phyloP scores from a whole-genome alignment of 495 filamentous ascomycete genomes.

The Coniosporium apollinis region DNA sequence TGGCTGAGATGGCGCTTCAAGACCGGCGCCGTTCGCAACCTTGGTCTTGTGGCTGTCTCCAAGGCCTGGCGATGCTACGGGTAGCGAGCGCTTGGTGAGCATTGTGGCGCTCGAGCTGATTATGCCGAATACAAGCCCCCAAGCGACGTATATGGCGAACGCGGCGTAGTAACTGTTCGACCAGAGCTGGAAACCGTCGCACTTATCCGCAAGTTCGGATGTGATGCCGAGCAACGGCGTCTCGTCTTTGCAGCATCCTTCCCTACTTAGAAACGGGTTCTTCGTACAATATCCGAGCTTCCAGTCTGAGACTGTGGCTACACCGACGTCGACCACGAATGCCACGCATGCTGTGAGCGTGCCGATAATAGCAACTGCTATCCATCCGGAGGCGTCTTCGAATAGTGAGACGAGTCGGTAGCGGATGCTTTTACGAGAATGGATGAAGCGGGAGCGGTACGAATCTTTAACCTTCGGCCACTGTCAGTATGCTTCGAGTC shows the following conservation, averaged over 20 bases:
- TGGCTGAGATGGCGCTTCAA: slow-evolving; percentile 5
- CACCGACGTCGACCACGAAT: slow-evolving; percentile 35
- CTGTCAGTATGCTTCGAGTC: neutral
- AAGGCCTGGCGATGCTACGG: slow-evolving; percentile 22
- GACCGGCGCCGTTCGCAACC: slow-evolving; percentile 7
- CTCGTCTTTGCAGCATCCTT: slow-evolving; percentile 29
- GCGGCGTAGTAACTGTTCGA: slow-evolving; percentile 19
- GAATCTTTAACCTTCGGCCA: slow-evolving; percentile 36
- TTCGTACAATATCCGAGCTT: slow-evolving; percentile 35
- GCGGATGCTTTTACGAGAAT: slow-evolving; percentile 24
- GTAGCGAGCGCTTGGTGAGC: slow-evolving; percentile 33
- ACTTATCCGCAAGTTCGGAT: slow-evolving; percentile 19
- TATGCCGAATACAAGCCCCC: slow-evolving; percentile 32
- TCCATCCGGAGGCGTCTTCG: slow-evolving; percentile 33
- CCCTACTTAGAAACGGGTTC: slow-evolving; percentile 30
- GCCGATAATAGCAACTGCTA: slow-evolving; percentile 35
- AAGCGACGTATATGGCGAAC: slow-evolving; percentile 34
- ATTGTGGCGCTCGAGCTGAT: slow-evolving; percentile 34
- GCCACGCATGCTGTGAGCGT: slow-evolving; percentile 38
- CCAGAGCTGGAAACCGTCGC: slow-evolving; percentile 30
- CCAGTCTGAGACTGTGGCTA: slow-evolving; percentile 36
- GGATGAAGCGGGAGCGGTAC: slow-evolving; percentile 31
- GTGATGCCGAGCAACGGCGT: slow-evolving; percentile 15
- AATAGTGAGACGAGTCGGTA: slow-evolving; percentile 18
- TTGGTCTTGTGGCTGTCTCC: slow-evolving; percentile 12